Base-by-base conservation (phyloP, 805 yeast species). In the Lachancea waltii region DNA sequence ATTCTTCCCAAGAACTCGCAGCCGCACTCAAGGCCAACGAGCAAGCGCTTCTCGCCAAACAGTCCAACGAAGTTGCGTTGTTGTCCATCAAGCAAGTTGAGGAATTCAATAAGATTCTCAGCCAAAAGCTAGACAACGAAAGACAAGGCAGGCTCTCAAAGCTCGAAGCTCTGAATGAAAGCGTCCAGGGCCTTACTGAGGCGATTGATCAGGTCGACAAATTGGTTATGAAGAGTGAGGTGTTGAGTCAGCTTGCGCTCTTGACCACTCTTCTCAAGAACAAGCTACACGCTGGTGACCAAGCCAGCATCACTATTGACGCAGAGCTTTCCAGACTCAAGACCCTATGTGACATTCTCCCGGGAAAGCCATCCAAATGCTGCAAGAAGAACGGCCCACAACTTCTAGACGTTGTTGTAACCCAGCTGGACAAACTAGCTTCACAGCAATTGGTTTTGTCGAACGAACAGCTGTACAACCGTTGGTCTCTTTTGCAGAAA, bases 401-500 rank as follows among this genome's bases (percentile, higher is more conserved):
- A 15, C 42, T 60, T 32, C 37, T 57, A 14, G 52, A 52, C 38
- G 44, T 51, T 5, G 50, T 56, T 5, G 25, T 57, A 5, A 69
- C 70, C 44, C 72, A 70, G 39, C 65, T 83, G 26, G 72, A 73
- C 14, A 60, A 67, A 22, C 25, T 54, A 29, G 40, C 56, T 2
- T 34, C 41, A 18, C 49, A 57, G 13, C 59, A 65, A 19, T 84
- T 94, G 27, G 76, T 90, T 19, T 68, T 89, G 46, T 77, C 94
- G 10, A 78, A 75, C 46, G 73, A 86, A 19, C 95, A 87, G 64
- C 69, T 87, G 32, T 72, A 81, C 44, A 70, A 83, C 28, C 78
- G 95, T 53, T 85, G 95, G 85, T 75, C 78, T 47, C 66, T 79
- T 38, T 70, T 92, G 43, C 79, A 73, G 16, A 92, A 94, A 11